These are phyloP conservation scores for Plantago lanceolata DNA, from an alignment of 305 asterid species.

Conservation along the genomic window DNA sequence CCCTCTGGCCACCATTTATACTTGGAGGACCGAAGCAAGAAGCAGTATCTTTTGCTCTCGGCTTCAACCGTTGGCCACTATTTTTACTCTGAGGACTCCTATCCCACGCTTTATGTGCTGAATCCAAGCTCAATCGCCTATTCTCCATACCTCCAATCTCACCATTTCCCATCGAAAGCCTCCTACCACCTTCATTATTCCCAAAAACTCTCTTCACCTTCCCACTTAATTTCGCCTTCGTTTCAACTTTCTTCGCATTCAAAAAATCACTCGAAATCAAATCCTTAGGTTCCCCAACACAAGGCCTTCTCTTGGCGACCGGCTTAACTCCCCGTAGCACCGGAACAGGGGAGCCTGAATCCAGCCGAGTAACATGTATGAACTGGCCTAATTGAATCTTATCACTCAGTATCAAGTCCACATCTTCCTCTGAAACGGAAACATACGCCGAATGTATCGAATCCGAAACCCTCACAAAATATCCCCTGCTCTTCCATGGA, in stretches of 20 bases:
- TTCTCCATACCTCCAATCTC: conserved; percentile 41
- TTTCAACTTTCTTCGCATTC: conserved; percentile 42
- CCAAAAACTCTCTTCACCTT: conserved; percentile 40
- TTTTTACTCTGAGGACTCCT: conserved; percentile 38
- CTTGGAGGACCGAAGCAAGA: conserved; percentile 27
- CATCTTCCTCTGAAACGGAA: conserved; percentile 66
- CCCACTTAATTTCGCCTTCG: conserved; percentile 35
- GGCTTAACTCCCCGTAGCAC: conserved; percentile 71
- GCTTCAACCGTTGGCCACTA: conserved; percentile 31
- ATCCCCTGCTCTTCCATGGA: conserved; percentile 91
- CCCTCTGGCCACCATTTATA: conserved; percentile 31
- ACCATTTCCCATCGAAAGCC: conserved; percentile 64
- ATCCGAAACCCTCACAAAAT: conserved; percentile 81
- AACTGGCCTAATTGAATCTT: conserved; percentile 82
- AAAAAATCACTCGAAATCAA: conserved; percentile 81
- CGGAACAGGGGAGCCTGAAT: conserved; percentile 80
- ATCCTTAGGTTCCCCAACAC: conserved; percentile 77
- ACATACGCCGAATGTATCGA: conserved; percentile 87
- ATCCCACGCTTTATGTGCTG: conserved; percentile 77
- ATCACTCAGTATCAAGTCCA: conserved; percentile 68
- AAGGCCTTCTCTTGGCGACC: conserved; percentile 61
- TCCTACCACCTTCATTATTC: conserved; percentile 43
- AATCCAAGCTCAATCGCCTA: conserved; percentile 77
- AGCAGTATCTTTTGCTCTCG: conserved; percentile 30
- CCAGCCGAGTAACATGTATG: conserved; percentile 63